Percentiles rank a stretch among this genome's conserved stretches.
Conservation (phyloP, 148 eudicot species). For the Pouteria glomerata region DNA sequence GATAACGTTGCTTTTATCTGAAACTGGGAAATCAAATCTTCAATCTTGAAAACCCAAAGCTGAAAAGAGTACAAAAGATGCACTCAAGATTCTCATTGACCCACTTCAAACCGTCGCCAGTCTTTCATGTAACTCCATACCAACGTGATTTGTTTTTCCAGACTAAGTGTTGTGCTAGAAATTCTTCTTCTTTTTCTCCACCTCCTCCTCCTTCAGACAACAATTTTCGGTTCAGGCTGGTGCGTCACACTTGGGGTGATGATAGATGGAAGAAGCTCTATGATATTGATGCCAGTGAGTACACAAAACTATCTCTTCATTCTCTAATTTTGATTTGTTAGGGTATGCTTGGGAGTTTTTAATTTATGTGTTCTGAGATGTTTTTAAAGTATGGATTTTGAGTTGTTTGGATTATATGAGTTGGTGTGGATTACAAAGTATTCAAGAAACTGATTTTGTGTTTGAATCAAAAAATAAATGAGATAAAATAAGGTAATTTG, state of each 20-base stretch:
- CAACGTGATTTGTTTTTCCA: constrained; percentile 7
- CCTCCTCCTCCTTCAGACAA: constrained; percentile 24
- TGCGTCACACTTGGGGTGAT: constrained; percentile 19
- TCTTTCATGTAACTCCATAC: constrained; percentile 11
- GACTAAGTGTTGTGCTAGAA: constrained; percentile 28
- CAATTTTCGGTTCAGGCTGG: constrained; percentile 30
- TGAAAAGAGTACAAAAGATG: constrained; percentile 18
- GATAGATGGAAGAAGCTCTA: constrained; percentile 40
- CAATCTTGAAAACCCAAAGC: constrained; percentile 5
- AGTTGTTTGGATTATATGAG: background rate
- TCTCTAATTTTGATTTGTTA: background rate
- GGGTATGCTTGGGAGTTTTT: background rate
- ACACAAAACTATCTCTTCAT: background rate
- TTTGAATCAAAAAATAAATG: no score
- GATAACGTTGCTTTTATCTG: background rate
- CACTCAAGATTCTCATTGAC: constrained; percentile 18
- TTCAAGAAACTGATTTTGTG: no score
- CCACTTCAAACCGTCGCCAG: constrained; percentile 12
- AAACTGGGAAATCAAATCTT: constrained; percentile 4
- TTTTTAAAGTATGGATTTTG: background rate
- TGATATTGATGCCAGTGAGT: constrained; percentile 41
- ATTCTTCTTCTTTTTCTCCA: constrained; percentile 19
- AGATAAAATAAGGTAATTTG: no score
- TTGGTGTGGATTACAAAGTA: no score
- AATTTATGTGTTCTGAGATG: no score